Percentiles rank a stretch among this genome's conserved stretches.
These are phyloP conservation scores for Glonium stellatum DNA, from an alignment of 495 filamentous ascomycete genomes.

Conservation along the genomic window DNA sequence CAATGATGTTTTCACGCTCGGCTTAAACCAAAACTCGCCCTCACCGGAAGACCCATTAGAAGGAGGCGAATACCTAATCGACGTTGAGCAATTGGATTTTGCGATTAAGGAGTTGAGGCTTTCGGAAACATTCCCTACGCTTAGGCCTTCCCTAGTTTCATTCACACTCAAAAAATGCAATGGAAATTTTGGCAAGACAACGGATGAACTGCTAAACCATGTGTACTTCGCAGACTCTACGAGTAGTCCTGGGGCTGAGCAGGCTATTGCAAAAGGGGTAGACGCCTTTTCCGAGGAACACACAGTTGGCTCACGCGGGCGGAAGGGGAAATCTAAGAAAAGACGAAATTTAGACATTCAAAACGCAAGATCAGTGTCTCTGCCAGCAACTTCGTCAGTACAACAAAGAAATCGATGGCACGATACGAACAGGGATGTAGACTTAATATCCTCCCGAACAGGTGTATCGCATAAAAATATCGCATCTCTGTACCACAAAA, in stretches of 20 bases:
- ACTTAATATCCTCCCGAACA: slow-evolving; percentile 50
- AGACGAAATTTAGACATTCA: slow-evolving; percentile 13
- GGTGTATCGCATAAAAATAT: slow-evolving; percentile 46
- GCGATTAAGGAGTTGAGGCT: slow-evolving; percentile 49
- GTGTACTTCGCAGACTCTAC: slow-evolving; percentile 58
- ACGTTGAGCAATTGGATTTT: slow-evolving; percentile 39
- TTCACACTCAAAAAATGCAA: slow-evolving; percentile 58
- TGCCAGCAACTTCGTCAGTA: neutral
- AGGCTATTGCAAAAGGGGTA: slow-evolving; percentile 57
- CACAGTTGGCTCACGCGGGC: slow-evolving; percentile 35
- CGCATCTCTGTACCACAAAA: slow-evolving; percentile 54
- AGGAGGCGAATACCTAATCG: slow-evolving; percentile 18
- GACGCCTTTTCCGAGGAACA: slow-evolving; percentile 63
- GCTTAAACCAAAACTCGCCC: slow-evolving; percentile 16
- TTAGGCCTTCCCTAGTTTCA: slow-evolving; percentile 56
- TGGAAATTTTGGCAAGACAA: slow-evolving; percentile 56
- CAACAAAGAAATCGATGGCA: slow-evolving; percentile 49
- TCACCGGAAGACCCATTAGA: slow-evolving; percentile 18
- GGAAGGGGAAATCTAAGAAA: slow-evolving; percentile 43
- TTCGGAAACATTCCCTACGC: slow-evolving; percentile 60
- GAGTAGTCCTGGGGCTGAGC: slow-evolving; percentile 37
- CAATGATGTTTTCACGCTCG: slow-evolving; percentile 24
- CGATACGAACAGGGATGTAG: slow-evolving; percentile 47
- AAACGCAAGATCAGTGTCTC: slow-evolving; percentile 13
- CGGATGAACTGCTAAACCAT: slow-evolving; percentile 75